Conservation (phyloP, 768 basidiomycete genomes). For the Heimioporus sp. region DNA sequence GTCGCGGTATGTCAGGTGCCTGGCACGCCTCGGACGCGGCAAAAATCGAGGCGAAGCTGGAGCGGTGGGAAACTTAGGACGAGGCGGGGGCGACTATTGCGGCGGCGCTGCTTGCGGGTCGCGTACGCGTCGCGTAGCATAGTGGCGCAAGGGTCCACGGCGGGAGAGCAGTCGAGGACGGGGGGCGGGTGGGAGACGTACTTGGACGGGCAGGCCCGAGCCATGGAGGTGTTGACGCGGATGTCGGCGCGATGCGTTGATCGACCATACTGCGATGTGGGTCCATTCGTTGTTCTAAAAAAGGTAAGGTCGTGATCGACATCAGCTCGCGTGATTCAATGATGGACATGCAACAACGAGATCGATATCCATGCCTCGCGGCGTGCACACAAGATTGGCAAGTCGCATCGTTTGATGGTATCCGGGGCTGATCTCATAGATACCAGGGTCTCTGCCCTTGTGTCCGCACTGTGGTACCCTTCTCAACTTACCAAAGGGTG, state of each 20-base stretch:
- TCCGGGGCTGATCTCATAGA: slow-evolving; percentile 1
- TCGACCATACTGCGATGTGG: slow-evolving; percentile 8
- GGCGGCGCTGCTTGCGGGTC: too few relatives aligned
- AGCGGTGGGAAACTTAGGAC: slow-evolving; percentile 12
- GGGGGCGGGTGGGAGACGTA: slow-evolving; percentile 33
- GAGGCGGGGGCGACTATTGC: slow-evolving; percentile 3
- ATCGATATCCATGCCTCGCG: slow-evolving; percentile 17
- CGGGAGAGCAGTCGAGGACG: slow-evolving; percentile 30
- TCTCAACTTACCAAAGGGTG: slow-evolving; percentile 75
- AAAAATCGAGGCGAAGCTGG: slow-evolving; percentile 1
- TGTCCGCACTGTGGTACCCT: slow-evolving; percentile 93
- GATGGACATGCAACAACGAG: slow-evolving; percentile 4
- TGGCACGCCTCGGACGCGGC: background rate
- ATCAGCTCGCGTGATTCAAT: slow-evolving; percentile 13
- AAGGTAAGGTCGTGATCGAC: slow-evolving; percentile 15
- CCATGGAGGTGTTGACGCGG: slow-evolving; percentile 41
- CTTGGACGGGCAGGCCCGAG: slow-evolving; percentile 38
- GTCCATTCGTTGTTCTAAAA: slow-evolving; percentile 22
- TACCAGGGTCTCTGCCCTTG: slow-evolving; percentile 84
- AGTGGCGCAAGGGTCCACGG: background rate
- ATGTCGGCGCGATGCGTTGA: slow-evolving; percentile 35
- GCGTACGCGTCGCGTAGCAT: background rate
- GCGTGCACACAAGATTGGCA: slow-evolving; percentile 50
- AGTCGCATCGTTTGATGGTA: slow-evolving; percentile 10
- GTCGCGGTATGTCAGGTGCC: slow-evolving; percentile 26